A percentile compares a stretch with the other conserved stretches of the same genome.
These are phyloP conservation scores for Penicillium cataractarum DNA, from an alignment of 495 filamentous ascomycete genomes.

Conservation along the genomic window DNA sequence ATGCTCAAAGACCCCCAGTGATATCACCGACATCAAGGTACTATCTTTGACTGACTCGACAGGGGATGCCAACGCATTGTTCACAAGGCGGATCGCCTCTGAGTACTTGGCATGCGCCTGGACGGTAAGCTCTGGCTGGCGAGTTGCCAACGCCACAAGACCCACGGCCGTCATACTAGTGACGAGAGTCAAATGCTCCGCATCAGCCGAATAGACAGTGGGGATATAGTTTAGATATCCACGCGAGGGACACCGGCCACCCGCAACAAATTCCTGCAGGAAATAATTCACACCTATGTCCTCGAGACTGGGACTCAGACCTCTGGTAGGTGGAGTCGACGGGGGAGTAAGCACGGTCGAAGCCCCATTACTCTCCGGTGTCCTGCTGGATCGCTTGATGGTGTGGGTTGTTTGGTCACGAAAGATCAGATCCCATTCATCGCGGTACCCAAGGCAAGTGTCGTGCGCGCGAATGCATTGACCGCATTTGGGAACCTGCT, in stretches of 20 bases:
- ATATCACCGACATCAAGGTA: slow-evolving; percentile 61
- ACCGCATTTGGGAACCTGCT: slow-evolving; percentile 32
- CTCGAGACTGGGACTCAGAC: slow-evolving; percentile 20
- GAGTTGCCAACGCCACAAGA: slow-evolving; percentile 43
- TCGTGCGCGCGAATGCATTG: slow-evolving; percentile 33
- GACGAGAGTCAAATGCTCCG: slow-evolving; percentile 35
- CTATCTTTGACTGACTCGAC: slow-evolving; percentile 57
- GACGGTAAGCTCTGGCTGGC: slow-evolving; percentile 33
- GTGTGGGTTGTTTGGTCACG: slow-evolving; percentile 42
- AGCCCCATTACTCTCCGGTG: slow-evolving; percentile 1
- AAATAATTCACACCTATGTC: slow-evolving; percentile 42
- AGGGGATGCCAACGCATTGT: slow-evolving; percentile 54
- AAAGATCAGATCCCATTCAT: slow-evolving; percentile 48
- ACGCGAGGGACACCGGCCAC: slow-evolving; percentile 21
- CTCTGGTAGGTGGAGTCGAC: slow-evolving; percentile 10
- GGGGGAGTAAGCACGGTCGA: neutral
- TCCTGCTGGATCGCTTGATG: slow-evolving; percentile 28
- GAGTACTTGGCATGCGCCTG: slow-evolving; percentile 48
- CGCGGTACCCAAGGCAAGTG: slow-evolving; percentile 33
- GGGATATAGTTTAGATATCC: slow-evolving; percentile 42
- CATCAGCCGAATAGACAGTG: slow-evolving; percentile 25
- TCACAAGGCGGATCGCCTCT: slow-evolving; percentile 45
- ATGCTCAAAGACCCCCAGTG: slow-evolving; percentile 60
- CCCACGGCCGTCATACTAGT: slow-evolving; percentile 50
- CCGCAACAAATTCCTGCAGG: slow-evolving; percentile 35